Evolutionary conservation across 192 early-diverging fungal species (phyloP), one percentile per base, ranked within the genome.

Genomic region (Pilobolus umbonatus): DNA sequence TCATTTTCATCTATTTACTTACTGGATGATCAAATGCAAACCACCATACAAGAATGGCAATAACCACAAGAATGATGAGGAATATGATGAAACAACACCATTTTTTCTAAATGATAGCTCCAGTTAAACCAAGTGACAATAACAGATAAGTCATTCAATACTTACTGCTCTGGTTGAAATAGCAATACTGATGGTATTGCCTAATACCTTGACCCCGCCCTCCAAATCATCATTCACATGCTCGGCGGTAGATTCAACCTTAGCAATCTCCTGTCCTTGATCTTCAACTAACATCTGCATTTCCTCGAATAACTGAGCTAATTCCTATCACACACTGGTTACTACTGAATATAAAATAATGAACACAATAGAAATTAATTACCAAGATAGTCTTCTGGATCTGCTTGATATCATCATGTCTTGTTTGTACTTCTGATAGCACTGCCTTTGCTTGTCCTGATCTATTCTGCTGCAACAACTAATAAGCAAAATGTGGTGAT

Each of bases 331-430:
- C 2, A 32, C 12, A 45, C 21, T 22, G 44, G 9, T 52, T 17
- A 11, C 19, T 26, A 5, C 0, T 31, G 17, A 39, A 44, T 44
- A 55, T 34, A 28, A 55, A 19, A 14, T 15, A 24, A 29, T 9
- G 31, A 28, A 42, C 25, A 35, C 25, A 36, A 51, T 31, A 7
- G 9, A 32, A 31, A 40, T 22, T 25, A 73, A 75, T 63, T 77
- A 90, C 89, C 55, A 90, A 58, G 56, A 93, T 90, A 7, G 84
- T 88, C 62, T 85, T 86, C 74, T 94, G 90, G 65, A 94, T 92
- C 69, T 82, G 80, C 55, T 89, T 76, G 46, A 94, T 88, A 58
- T 94, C 91, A 55, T 86, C 73, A 62, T 94, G 91, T 50, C 88
- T 72, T 57, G 84, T 74, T 73, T 94, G 90, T 36, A 94, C 90